These are phyloP conservation scores for Cyberlindnera mrakii DNA, from an alignment of 805 yeast genomes.

Conservation along the genomic window DNA sequence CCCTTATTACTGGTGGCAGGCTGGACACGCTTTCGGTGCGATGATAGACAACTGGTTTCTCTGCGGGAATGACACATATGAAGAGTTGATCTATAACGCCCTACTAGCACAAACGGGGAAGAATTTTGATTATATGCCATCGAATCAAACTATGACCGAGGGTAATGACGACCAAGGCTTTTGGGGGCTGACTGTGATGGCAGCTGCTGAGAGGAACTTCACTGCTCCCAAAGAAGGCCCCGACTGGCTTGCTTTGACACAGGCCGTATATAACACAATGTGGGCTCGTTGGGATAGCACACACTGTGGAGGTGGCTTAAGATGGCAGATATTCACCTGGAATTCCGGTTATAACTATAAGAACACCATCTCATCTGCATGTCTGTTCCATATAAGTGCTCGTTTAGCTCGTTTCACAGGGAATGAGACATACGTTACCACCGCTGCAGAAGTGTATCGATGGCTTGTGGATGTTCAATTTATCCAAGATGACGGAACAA, in stretches of 20 bases:
- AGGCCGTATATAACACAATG: slow-evolving; percentile 61
- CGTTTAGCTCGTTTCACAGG: slow-evolving; percentile 58
- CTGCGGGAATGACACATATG: slow-evolving; percentile 65
- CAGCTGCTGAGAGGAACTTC: slow-evolving; percentile 56
- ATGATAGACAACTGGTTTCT: slow-evolving; percentile 68
- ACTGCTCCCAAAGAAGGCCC: slow-evolving; percentile 39
- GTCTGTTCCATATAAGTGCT: slow-evolving; percentile 56
- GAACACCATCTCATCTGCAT: slow-evolving; percentile 58
- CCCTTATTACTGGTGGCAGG: slow-evolving; percentile 90
- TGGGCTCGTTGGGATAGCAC: slow-evolving; percentile 52
- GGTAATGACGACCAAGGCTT: slow-evolving; percentile 73
- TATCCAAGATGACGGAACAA: slow-evolving; percentile 29
- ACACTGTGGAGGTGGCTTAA: slow-evolving; percentile 57
- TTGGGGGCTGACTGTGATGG: slow-evolving; percentile 63
- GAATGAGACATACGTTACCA: slow-evolving; percentile 47
- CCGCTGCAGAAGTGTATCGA: slow-evolving; percentile 49
- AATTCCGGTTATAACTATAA: slow-evolving; percentile 64
- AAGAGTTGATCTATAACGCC: slow-evolving; percentile 52
- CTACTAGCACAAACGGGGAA: slow-evolving; percentile 35
- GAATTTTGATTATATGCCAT: slow-evolving; percentile 52
- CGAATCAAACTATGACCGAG: slow-evolving; percentile 56
- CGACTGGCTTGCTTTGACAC: slow-evolving; percentile 54
- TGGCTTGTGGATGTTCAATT: slow-evolving; percentile 53
- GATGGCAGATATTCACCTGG: slow-evolving; percentile 73
- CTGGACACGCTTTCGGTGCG: slow-evolving; percentile 73